Evolutionary conservation across 108 stramenopile species (phyloP), one percentile per base, ranked within the genome.

Genomic region (Cylindrotheca fusiformis): DNA sequence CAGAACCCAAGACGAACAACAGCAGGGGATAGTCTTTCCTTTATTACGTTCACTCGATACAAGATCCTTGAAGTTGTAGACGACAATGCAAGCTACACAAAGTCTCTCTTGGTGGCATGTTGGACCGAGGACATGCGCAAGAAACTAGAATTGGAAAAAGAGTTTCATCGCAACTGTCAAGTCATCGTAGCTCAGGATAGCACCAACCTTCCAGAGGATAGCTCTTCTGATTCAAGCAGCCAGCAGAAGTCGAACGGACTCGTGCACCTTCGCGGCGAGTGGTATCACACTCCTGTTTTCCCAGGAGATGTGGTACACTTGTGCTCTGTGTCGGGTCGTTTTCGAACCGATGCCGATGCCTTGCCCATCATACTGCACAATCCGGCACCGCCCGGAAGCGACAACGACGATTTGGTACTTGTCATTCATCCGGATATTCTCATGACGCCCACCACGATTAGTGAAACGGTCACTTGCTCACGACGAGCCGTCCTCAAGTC

Each of bases 401-500:
- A 82, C 28, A 19, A 66, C 12, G 90, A 94, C 58, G 93, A 94
- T 53, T 62, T 91, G 32, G 67, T 88, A 0, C 58, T 91, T 21
- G 71, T 94, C 4, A 32, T 91, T 10, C 90, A 94, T 77, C 93
- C 93, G 1, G 93, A 94, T 63, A 70, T 75, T 30, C 63, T 94
- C n/a, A 68, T 91, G 51, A 82, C 86, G 18, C 90, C 93, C 3
- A 91, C 85, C 18, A 59, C 75, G 12, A 78, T 91, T 8, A 91
- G 86, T 29, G 93, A 94, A 59, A 79, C 88, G 36, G 46, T 52
- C 8, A 60, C 73, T 32, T 94, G 93, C 52, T 71, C 76, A 20
- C 80, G 93, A 23, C 65, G 88, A 27, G 87, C 93, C 1, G 86
- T 87, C 1, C 59, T 94, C 32, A 80, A 82, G 70, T 68, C 64